phyloP scores from a whole-genome alignment of 495 filamentous ascomycete species.

The Penicillium steckii region DNA sequence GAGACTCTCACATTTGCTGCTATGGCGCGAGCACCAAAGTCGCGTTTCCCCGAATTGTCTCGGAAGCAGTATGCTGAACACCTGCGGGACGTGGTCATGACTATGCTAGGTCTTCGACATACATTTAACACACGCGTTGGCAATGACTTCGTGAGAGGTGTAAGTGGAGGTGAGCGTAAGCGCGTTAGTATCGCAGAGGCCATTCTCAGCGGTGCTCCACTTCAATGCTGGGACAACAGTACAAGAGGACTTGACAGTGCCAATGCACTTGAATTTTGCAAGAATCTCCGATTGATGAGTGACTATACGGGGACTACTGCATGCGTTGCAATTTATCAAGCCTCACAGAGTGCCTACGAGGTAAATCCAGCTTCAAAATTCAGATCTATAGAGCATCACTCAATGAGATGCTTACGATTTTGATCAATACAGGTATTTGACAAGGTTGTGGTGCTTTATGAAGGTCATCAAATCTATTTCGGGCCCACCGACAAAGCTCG shows the following conservation, averaged over 20 bases:
- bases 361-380: conserved; percentile 9
- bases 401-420: neutral
- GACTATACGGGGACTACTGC: conserved; percentile 66
- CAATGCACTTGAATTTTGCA: conserved; percentile 64
- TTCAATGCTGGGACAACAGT: conserved; percentile 76
- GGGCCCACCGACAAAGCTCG: conserved; percentile 51
- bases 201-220: conserved; percentile 61
- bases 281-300: conserved; percentile 65
- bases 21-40: conserved; percentile 37
- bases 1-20: conserved; percentile 61
- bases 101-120: conserved; percentile 51
- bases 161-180: conserved; percentile 78
- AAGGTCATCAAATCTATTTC: conserved; percentile 58
- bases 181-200: conserved; percentile 45
- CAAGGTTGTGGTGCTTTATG: conserved; percentile 53
- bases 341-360: conserved; percentile 70
- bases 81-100: conserved; percentile 53
- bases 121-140: conserved; percentile 50
- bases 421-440: conserved; percentile 37
- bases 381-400: too few species aligned
- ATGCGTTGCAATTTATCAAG: conserved; percentile 74
- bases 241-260: conserved; percentile 75
- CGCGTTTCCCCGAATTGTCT: conserved; percentile 28
- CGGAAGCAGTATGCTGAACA: conserved; percentile 35
- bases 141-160: conserved; percentile 73